phyloP scores from a whole-genome alignment of 2,329 filamentous ascomycete species.

The Botrytis aclada region DNA sequence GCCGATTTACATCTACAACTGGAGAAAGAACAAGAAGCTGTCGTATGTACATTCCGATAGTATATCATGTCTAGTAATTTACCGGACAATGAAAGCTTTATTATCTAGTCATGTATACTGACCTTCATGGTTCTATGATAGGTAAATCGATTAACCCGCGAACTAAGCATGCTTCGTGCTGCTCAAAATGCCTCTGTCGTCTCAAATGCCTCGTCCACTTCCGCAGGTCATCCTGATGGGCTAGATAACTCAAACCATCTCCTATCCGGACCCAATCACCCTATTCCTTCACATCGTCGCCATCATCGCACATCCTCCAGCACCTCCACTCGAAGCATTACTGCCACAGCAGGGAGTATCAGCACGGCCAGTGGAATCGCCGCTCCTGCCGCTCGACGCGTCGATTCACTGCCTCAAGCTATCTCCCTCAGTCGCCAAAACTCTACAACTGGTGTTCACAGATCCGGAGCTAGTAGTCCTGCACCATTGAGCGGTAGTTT shows the following conservation, averaged over 20 bases:
- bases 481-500: conserved; percentile 30
- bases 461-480: conserved; percentile 36
- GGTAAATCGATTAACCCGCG: conserved; percentile 91
- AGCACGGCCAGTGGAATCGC: conserved; percentile 37
- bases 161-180: conserved; percentile 77
- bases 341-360: conserved; percentile 41
- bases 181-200: conserved; percentile 64
- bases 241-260: conserved; percentile 52
- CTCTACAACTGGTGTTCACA: conserved; percentile 32
- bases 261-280: conserved; percentile 56
- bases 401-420: conserved; percentile 30
- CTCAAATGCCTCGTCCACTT: conserved; percentile 63
- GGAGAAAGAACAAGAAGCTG: conserved; percentile 92
- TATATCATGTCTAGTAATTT: background rate
- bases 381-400: conserved; percentile 11
- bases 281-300: conserved; percentile 53
- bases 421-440: conserved; percentile 36
- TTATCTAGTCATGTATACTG: background rate
- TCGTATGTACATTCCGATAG: conserved; percentile 55
- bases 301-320: conserved; percentile 54
- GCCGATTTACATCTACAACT: conserved; percentile 85
- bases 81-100: background rate
- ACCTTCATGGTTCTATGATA: conserved; percentile 38
- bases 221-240: conserved; percentile 49
- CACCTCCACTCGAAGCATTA: conserved; percentile 52